Evolutionary conservation across 495 filamentous ascomycete genomes (phyloP).

Genomic region (Penicillium ucsense): DNA sequence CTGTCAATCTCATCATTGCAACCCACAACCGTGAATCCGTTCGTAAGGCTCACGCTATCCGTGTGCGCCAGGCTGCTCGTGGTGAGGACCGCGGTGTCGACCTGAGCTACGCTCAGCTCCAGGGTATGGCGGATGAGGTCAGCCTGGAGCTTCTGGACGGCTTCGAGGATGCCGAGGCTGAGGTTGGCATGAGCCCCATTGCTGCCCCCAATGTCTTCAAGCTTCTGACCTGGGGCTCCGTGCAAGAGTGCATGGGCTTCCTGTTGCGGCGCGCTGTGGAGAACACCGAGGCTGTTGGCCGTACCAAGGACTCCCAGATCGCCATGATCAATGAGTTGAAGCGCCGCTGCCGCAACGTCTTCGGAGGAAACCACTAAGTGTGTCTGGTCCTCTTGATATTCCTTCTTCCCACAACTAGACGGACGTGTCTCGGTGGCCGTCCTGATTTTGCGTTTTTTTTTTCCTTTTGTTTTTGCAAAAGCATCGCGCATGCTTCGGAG

Average conservation of each 20-base stretch:
- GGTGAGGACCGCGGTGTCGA: constrained; percentile 41
- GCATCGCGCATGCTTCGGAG: background rate
- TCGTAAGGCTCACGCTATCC: constrained; percentile 52
- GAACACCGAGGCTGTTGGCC: constrained; percentile 77
- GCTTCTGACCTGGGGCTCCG: constrained; percentile 85
- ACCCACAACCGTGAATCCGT: constrained; percentile 89
- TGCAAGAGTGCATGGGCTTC: constrained; percentile 90
- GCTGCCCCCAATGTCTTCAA: constrained; percentile 66
- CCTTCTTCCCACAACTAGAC: too few species aligned
- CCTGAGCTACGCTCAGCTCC: constrained; percentile 79
- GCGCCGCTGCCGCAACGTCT: constrained; percentile 47
- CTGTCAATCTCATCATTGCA: constrained; percentile 66
- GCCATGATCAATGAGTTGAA: constrained; percentile 66
- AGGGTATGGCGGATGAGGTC: constrained; percentile 96
- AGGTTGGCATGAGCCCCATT: constrained; percentile 9
- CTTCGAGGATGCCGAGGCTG: constrained; percentile 23
- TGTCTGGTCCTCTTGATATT: background rate
- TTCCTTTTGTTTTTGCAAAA: background rate
- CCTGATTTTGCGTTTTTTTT: background rate
- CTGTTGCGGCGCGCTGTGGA: constrained; percentile 76
- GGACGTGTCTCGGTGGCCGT: background rate
- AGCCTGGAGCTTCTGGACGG: constrained; percentile 67
- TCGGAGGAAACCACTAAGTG: constrained; percentile 16
- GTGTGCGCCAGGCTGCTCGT: constrained; percentile 36
- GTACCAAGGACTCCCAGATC: constrained; percentile 63